Base-by-base conservation (phyloP, 139 green algal genomes). In the Haematococcus lacustris region DNA sequence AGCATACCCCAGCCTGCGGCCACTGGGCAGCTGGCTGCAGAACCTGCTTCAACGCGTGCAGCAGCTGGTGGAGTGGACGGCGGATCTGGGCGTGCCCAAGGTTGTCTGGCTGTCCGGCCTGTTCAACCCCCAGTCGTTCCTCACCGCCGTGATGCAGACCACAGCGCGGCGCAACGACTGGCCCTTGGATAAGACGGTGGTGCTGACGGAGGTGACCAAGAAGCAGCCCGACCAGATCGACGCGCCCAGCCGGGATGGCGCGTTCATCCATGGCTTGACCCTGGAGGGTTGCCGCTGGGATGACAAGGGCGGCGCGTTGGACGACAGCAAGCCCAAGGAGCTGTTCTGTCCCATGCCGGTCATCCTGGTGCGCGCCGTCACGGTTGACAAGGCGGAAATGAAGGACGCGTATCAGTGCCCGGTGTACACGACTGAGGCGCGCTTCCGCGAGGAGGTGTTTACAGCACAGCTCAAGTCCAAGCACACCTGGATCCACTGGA, bases 41-140 rank as follows among this genome's bases (percentile, higher is more conserved):
- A 93, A 96, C 79, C 78, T 97, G 76, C 73, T 93, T 35, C 57
- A 80, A 66, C 81, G 91, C 21, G 80, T 87, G n/a, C 50, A 85
- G 61, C 92, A 97, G 86, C 84, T 97, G 53, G 70, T 73, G 1
- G 92, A 96, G 37, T 97, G 92, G 92, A 93, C 86, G 5, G 75
- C 86, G 6, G 90, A 95, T 76, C 73, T 96, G 76, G 73, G 73
- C 25, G 78, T 93, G 68, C 91, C 87, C 59, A 93, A 94, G 84
- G 87, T 87, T 1, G 89, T 94, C 13, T 96, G 91, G 88, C 78
- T 96, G 38, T 89, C 82, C 6, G 88, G 89, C 9, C 84, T 97
- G 62, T 97, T 97, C 88, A 97, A 97, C 80, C 93, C 93, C 3
- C 88, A 95, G 86, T 92, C 89, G 13, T 97, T 97, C 83, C 80